Base-by-base conservation (phyloP, 176 grass and related monocot genomes). In the Oryza meridionalis region DNA sequence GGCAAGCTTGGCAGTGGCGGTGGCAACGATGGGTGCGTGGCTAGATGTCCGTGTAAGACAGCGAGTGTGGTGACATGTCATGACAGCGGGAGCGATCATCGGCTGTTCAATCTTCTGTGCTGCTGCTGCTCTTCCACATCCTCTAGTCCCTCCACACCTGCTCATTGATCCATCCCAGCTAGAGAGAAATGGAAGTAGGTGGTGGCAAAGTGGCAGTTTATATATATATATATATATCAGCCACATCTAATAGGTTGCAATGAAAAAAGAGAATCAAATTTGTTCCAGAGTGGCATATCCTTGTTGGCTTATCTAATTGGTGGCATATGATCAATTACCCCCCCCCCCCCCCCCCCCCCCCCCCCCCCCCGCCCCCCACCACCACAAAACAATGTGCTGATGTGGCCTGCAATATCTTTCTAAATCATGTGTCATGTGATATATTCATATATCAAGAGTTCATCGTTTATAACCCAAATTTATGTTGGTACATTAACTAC, bases 351-450 rank as follows among this genome's bases (percentile, higher is more conserved):
- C 29, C 29, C 29, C 29, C 29, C 29, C 29, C 29, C 29, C 29
- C 2, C 29, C 0, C 29, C n/a, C n/a, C n/a, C n/a, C n/a, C n/a
- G n/a, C n/a, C n/a, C n/a, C n/a, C n/a, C n/a, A n/a, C n/a, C n/a
- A n/a, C n/a, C n/a, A n/a, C 29, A 31, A 72, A 73, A 62, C 16
- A 22, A 62, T n/a, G 68, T 82, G 68, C 58, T 45, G 2, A 72
- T 77, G 62, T 25, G 35, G 49, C 51, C 37, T 76, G 25, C 65
- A 75, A 42, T 72, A 61, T 35, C 47, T 79, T 84, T 50, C 37
- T 24, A 82, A 68, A 75, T 14, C 44, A 59, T 75, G n/a, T 75
- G 2, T 40, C 64, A 76, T 65, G 31, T 37, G 21, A 31, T 31
- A 31, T 31, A 31, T 43, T 69, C 3, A 31, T 31, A 31, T 81